Evolutionary conservation across 805 yeast genomes (phyloP).

Genomic region (Starmerella riodocensis): DNA sequence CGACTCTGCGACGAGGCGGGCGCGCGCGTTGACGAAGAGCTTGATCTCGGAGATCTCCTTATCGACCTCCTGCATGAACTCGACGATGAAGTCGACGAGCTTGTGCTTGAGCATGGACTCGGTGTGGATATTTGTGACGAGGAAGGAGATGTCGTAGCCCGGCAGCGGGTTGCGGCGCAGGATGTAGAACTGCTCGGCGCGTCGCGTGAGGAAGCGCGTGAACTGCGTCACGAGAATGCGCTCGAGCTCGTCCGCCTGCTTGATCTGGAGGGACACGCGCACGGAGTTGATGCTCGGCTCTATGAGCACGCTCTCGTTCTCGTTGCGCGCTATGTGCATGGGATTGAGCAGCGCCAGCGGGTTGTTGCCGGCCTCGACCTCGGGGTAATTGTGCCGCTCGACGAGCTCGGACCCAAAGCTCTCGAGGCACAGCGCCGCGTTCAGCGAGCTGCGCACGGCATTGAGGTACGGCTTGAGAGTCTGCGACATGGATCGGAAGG

Average conservation of each 20-base stretch:
- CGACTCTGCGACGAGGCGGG: constrained; percentile 94
- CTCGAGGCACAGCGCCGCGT: constrained; percentile 84
- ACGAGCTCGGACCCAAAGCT: constrained; percentile 91
- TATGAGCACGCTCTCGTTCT: constrained; percentile 79
- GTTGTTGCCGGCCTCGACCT: constrained; percentile 74
- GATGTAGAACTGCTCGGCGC: constrained; percentile 90
- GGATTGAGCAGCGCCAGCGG: constrained; percentile 79
- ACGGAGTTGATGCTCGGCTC: constrained; percentile 91
- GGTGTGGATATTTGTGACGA: constrained; percentile 87
- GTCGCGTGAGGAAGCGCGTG: constrained; percentile 80
- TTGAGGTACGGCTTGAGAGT: constrained; percentile 88
- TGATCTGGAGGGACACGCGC: constrained; percentile 79
- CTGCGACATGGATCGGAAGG: constrained; percentile 53
- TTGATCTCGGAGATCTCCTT: constrained; percentile 98
- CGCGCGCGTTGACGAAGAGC: constrained; percentile 89
- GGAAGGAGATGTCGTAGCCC: constrained; percentile 86
- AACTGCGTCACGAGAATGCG: constrained; percentile 87
- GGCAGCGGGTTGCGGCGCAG: constrained; percentile 80
- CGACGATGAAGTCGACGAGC: constrained; percentile 90
- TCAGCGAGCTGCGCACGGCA: constrained; percentile 84
- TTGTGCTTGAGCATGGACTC: constrained; percentile 92
- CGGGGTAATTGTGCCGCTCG: constrained; percentile 96
- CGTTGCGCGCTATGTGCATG: constrained; percentile 81
- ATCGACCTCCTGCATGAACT: constrained; percentile 98
- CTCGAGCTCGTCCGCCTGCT: constrained; percentile 96